phyloP scores from a whole-genome alignment of 306 rosid species.

The Betula pendula region DNA sequence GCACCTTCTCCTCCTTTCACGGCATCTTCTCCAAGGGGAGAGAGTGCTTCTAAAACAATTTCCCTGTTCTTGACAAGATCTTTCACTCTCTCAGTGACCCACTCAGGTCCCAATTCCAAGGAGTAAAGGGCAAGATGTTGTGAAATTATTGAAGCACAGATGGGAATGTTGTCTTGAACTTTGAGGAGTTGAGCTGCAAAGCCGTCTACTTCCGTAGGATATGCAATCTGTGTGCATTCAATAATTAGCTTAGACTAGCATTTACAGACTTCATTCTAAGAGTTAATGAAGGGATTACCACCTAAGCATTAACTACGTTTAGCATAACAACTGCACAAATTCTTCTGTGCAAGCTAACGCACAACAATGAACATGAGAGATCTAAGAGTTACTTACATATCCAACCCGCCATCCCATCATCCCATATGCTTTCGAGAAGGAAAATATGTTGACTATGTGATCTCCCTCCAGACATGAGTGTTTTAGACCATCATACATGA shows the following conservation, averaged over 20 bases:
- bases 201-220: conserved; percentile 82
- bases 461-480: conserved; percentile 86
- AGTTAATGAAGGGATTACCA: no score
- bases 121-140: conserved; percentile 88
- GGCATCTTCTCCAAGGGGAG: conserved; percentile 73
- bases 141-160: conserved; percentile 86
- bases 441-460: conserved; percentile 85
- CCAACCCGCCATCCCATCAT: conserved; percentile 99
- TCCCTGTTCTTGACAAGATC: conserved; percentile 63
- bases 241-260: conserved; percentile 4
- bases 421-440: conserved; percentile 95
- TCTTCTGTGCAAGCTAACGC: no score
- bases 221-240: conserved; percentile 75
- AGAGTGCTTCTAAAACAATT: conserved; percentile 62
- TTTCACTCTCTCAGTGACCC: conserved; percentile 72
- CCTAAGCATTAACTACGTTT: no score
- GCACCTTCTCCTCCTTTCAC: conserved; percentile 98
- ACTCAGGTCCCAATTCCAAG: conserved; percentile 69
- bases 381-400: conserved; percentile 58
- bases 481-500: conserved; percentile 84
- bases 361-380: conserved; percentile 7
- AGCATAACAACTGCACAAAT: conserved; percentile 1
- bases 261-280: background rate
- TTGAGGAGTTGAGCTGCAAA: conserved; percentile 78
- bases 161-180: conserved; percentile 98